phyloP scores from a whole-genome alignment of 495 filamentous ascomycete genomes.

The Xylaria venustula region DNA sequence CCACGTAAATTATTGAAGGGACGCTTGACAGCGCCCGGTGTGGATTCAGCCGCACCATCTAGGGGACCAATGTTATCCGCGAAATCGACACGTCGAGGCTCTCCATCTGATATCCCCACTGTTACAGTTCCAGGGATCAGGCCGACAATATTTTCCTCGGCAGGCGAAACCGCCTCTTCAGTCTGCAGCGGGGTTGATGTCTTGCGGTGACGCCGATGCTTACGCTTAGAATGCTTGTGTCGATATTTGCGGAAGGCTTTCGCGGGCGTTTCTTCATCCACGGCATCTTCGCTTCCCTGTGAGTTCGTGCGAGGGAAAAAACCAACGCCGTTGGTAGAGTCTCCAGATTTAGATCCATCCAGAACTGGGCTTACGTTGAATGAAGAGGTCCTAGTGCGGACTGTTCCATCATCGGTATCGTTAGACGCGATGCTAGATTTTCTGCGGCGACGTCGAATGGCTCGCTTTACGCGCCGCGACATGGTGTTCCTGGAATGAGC shows the following conservation, averaged over 20 bases:
- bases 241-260: conserved; percentile 30
- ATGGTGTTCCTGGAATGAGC: conserved; percentile 68
- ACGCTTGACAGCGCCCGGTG: conserved; percentile 21
- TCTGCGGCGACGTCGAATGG: conserved; percentile 64
- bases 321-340: conserved; percentile 27
- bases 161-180: conserved; percentile 16
- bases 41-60: conserved; percentile 35
- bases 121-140: conserved; percentile 20
- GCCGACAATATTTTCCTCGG: conserved; percentile 32
- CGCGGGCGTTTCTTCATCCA: conserved; percentile 36
- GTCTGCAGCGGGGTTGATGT: conserved; percentile 15
- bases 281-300: conserved; percentile 34
- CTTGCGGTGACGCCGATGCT: conserved; percentile 37
- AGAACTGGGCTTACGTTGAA: conserved; percentile 30
- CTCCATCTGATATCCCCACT: conserved; percentile 23
- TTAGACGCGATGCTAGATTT: conserved; percentile 73
- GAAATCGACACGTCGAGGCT: conserved; percentile 47
- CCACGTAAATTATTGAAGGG: conserved; percentile 41
- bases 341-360: conserved; percentile 32
- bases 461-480: conserved; percentile 69
- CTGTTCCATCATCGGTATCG: conserved; percentile 44
- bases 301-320: conserved; percentile 23
- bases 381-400: conserved; percentile 34
- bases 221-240: conserved; percentile 29
- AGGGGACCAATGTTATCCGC: conserved; percentile 13